Conservation (phyloP, 2,329 filamentous ascomycete genomes). For the Fusarium nanum region DNA sequence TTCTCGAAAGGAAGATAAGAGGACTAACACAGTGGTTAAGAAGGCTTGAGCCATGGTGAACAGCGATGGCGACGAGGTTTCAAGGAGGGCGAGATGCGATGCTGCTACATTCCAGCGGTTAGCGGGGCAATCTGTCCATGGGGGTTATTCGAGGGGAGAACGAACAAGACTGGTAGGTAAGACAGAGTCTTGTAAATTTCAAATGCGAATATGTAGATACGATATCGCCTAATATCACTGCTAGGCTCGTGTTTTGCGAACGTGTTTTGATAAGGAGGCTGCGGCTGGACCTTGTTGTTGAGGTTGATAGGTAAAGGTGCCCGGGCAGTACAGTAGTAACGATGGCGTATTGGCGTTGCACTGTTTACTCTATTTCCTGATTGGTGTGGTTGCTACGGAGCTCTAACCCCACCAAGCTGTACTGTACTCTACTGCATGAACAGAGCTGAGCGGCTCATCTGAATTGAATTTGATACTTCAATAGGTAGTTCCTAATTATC, state of each 20-base stretch:
- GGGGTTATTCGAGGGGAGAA: slow-evolving; percentile 19
- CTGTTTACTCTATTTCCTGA: slow-evolving; percentile 50
- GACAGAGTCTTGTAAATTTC: slow-evolving; percentile 26
- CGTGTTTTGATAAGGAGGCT: slow-evolving; percentile 13
- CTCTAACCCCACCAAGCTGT: slow-evolving; percentile 40
- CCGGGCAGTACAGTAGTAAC: slow-evolving; percentile 16
- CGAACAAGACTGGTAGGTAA: slow-evolving; percentile 32
- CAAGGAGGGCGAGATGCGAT: slow-evolving; percentile 21
- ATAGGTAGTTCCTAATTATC: neutral
- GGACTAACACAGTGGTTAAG: slow-evolving; percentile 58
- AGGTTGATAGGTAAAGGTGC: slow-evolving; percentile 30
- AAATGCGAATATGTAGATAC: slow-evolving; percentile 9
- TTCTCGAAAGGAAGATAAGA: neutral
- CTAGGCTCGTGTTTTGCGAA: slow-evolving; percentile 16
- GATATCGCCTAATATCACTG: slow-evolving; percentile 20
- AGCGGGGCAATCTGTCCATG: slow-evolving; percentile 53
- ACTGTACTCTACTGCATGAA: neutral
- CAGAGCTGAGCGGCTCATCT: neutral
- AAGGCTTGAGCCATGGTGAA: slow-evolving; percentile 54
- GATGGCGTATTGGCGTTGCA: slow-evolving; percentile 36
- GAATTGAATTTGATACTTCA: slow-evolving; percentile 14
- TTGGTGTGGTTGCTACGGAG: slow-evolving; percentile 50
- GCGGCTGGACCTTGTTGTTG: slow-evolving; percentile 23
- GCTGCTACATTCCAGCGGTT: slow-evolving; percentile 55
- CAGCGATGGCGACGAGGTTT: slow-evolving; percentile 26